These are phyloP conservation scores for Colletotrichum orbiculare DNA, from an alignment of 2,329 filamentous ascomycete genomes.

Conservation along the genomic window DNA sequence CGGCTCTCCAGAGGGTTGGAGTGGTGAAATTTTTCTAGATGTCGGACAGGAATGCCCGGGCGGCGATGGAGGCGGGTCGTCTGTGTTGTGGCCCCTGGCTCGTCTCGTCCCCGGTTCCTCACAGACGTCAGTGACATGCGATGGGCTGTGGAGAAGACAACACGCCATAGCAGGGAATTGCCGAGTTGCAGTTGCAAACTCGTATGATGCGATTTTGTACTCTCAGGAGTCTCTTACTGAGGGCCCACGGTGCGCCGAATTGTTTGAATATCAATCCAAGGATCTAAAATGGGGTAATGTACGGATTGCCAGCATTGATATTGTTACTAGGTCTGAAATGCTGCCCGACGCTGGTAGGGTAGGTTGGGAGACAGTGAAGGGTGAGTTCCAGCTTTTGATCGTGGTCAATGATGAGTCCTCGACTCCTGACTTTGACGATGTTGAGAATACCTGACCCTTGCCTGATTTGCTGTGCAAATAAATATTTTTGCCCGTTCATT, in stretches of 20 bases:
- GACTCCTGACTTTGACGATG: no score
- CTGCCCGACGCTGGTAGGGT: no score
- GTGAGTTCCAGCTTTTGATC: no score
- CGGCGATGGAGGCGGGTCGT: conserved; percentile 15
- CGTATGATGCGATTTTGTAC: conserved; percentile 33
- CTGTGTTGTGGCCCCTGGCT: conserved; percentile 11
- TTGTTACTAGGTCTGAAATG: no score
- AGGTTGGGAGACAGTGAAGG: no score
- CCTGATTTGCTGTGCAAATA: no score
- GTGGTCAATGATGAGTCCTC: no score
- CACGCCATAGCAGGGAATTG: conserved; percentile 32
- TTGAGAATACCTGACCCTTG: no score
- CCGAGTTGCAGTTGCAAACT: conserved; percentile 33
- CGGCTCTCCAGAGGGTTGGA: background rate
- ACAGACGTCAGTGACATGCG: conserved; percentile 33
- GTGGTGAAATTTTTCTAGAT: conserved; percentile 1
- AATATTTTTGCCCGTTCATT: no score
- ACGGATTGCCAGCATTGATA: no score
- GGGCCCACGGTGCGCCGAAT: conserved; percentile 14
- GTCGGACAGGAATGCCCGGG: conserved; percentile 18
- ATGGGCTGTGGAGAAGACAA: conserved; percentile 24
- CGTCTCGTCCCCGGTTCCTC: conserved; percentile 27
- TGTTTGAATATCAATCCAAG: conserved; percentile 10
- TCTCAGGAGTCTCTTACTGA: conserved; percentile 13
- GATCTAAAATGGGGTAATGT: background rate